Conservation (phyloP, 2,329 filamentous ascomycete genomes). For the Karstenula rhodostoma region DNA sequence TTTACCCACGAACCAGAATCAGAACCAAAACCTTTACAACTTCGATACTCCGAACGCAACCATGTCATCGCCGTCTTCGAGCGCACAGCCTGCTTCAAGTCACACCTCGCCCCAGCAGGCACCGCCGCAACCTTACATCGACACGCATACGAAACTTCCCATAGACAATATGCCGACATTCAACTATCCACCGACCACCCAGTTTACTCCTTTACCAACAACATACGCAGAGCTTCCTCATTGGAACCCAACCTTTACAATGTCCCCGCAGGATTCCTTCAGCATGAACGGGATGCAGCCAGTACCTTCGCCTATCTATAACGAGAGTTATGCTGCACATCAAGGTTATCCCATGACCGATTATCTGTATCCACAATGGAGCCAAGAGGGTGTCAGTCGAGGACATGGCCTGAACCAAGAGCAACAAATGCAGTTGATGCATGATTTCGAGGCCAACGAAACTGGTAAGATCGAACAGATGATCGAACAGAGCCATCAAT, state of each 20-base stretch:
- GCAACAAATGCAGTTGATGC: constrained; percentile 85
- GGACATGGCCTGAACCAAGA: constrained; percentile 71
- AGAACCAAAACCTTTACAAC: constrained; percentile 33
- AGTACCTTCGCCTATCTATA: constrained; percentile 41
- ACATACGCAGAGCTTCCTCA: constrained; percentile 48
- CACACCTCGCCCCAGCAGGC: constrained; percentile 40
- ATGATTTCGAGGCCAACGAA: constrained; percentile 70
- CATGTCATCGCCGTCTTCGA: constrained; percentile 29
- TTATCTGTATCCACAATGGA: constrained; percentile 68
- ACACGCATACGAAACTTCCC: constrained; percentile 41
- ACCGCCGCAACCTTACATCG: constrained; percentile 32
- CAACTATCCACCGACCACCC: constrained; percentile 37
- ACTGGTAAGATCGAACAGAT: constrained; percentile 51
- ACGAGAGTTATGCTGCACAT: constrained; percentile 45
- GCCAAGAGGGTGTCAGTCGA: constrained; percentile 39
- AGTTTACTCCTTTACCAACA: constrained; percentile 45
- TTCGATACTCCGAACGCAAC: constrained; percentile 33
- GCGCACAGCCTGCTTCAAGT: constrained; percentile 28
- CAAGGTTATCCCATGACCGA: constrained; percentile 48
- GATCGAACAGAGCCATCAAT: constrained; percentile 51
- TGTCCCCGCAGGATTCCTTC: constrained; percentile 42
- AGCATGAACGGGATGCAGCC: constrained; percentile 32
- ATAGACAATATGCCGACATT: constrained; percentile 42
- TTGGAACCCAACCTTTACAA: constrained; percentile 48
- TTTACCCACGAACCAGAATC: constrained; percentile 41